These are phyloP conservation scores for Alternaria novae-zelandiae DNA, from an alignment of 2,329 filamentous ascomycete genomes.

Conservation along the genomic window DNA sequence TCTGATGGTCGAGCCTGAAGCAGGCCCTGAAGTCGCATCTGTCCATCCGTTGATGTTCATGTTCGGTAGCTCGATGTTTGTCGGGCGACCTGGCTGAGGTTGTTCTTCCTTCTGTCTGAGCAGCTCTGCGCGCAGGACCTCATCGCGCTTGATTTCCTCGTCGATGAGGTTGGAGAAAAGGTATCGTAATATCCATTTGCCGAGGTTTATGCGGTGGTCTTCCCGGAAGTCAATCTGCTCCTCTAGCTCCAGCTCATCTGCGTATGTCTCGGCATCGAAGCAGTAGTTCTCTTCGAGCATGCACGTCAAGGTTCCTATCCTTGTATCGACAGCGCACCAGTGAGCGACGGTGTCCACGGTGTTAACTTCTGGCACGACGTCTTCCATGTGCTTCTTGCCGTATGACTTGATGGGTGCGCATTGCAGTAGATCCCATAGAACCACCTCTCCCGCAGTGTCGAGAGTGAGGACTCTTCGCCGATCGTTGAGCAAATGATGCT, in stretches of 20 bases:
- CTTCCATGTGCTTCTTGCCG: slow-evolving; percentile 91
- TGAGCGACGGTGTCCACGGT: slow-evolving; percentile 88
- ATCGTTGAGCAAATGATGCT: slow-evolving; percentile 90
- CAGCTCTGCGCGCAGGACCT: slow-evolving; percentile 71
- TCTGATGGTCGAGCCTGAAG: slow-evolving; percentile 59
- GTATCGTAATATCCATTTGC: slow-evolving; percentile 94
- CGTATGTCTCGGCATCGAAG: slow-evolving; percentile 97
- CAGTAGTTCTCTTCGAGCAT: slow-evolving; percentile 93
- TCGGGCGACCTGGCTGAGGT: slow-evolving; percentile 65
- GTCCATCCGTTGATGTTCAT: slow-evolving; percentile 55
- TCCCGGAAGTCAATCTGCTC: slow-evolving; percentile 83
- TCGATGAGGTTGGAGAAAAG: slow-evolving; percentile 89
- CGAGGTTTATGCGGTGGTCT: slow-evolving; percentile 95
- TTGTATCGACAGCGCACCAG: slow-evolving; percentile 94
- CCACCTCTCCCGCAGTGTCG: slow-evolving; percentile 92
- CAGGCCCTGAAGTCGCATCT: slow-evolving; percentile 46
- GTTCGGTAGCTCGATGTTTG: slow-evolving; percentile 65
- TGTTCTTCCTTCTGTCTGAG: slow-evolving; percentile 67
- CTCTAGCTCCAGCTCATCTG: slow-evolving; percentile 80
- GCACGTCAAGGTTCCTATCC: slow-evolving; percentile 89
- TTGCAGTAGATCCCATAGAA: slow-evolving; percentile 93
- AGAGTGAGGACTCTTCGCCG: slow-evolving; percentile 86
- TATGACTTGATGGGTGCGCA: slow-evolving; percentile 90
- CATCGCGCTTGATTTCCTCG: slow-evolving; percentile 86
- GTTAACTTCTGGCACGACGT: slow-evolving; percentile 86